phyloP scores from a whole-genome alignment of 768 basidiomycete species.

The Russula earlei region DNA sequence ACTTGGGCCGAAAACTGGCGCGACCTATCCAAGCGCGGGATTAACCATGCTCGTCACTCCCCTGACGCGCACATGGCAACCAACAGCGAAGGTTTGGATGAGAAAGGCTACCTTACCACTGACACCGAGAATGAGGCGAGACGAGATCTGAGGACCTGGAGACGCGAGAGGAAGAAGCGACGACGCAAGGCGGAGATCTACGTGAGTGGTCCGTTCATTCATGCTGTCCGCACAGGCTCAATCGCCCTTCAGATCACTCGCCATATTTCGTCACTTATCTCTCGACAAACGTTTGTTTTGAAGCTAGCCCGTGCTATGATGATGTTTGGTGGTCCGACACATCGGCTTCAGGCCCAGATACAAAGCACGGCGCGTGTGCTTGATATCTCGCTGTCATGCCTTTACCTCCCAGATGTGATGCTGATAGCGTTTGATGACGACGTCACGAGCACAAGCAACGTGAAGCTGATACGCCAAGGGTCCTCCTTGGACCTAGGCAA shows the following conservation, averaged over 20 bases:
- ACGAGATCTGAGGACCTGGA: conserved; percentile 26
- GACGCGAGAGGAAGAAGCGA: conserved; percentile 33
- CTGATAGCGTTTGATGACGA: conserved; percentile 77
- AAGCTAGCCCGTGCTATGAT: conserved; percentile 81
- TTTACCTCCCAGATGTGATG: conserved; percentile 69
- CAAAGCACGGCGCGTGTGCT: conserved; percentile 70
- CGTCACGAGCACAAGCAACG: conserved; percentile 68
- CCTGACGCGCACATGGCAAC: conserved; percentile 23
- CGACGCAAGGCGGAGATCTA: conserved; percentile 61
- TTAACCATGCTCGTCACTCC: conserved; percentile 23
- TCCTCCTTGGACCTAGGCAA: conserved; percentile 70
- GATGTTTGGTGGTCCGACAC: conserved; percentile 81
- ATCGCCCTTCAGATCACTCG: conserved; percentile 51
- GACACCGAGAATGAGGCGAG: conserved; percentile 19
- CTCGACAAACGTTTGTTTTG: conserved; percentile 75
- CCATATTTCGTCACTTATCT: conserved; percentile 74
- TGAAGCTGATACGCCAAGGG: conserved; percentile 68
- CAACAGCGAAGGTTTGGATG: conserved; percentile 26
- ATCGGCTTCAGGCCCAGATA: conserved; percentile 76
- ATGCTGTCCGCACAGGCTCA: background rate
- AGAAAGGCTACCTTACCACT: conserved; percentile 19
- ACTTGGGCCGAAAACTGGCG: conserved; percentile 33
- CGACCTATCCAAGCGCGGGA: conserved; percentile 30
- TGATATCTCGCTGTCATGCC: conserved; percentile 63
- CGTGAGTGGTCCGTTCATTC: conserved; percentile 34